phyloP scores from a whole-genome alignment of 371 early-diverging fungal species.

The Mucor ambiguus region DNA sequence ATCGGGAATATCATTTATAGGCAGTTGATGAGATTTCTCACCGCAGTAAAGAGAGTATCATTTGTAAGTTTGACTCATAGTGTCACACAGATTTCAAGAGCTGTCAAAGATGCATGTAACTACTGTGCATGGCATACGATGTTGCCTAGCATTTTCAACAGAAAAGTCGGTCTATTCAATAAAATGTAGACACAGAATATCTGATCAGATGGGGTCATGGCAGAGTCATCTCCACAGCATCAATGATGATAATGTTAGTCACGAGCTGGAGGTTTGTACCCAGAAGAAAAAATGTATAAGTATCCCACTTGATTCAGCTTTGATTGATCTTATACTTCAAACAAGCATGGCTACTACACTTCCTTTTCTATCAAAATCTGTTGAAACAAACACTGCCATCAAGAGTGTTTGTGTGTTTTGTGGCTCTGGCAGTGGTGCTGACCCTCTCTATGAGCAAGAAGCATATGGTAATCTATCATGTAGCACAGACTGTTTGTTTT shows the following conservation, averaged over 20 bases:
- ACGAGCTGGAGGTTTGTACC: neutral
- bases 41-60: neutral
- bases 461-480: conserved; percentile 50
- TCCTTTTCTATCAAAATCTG: neutral
- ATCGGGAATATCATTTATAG: neutral
- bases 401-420: conserved; percentile 80
- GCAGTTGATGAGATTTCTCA: neutral
- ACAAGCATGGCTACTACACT: conserved; percentile 4
- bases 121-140: neutral
- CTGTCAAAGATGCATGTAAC: neutral
- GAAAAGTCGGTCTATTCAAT: neutral
- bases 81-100: neutral
- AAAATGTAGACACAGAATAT: neutral
- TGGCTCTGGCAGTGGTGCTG: conserved; percentile 59
- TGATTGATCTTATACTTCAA: neutral
- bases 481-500: neutral
- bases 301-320: neutral
- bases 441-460: conserved; percentile 57
- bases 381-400: conserved; percentile 15
- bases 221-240: neutral
- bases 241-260: neutral
- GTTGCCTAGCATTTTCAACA: neutral
- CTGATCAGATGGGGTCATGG: neutral
- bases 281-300: neutral
- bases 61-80: neutral